These are phyloP conservation scores for Euphorbia corollata DNA, from an alignment of 441 rosid species.

Conservation along the genomic window DNA sequence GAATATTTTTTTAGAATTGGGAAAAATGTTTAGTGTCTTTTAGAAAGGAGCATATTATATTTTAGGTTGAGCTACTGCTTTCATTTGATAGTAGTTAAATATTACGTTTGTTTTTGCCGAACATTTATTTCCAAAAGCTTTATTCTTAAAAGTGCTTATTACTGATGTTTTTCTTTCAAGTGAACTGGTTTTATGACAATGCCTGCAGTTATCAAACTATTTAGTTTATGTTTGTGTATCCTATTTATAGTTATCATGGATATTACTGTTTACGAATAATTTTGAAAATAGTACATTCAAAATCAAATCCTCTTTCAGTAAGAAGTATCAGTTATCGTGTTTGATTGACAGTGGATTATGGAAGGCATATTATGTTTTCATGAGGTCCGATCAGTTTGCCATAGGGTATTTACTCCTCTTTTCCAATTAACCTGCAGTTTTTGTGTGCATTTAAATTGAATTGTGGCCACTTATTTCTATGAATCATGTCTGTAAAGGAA, in stretches of 20 bases:
- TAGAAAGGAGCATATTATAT: background rate
- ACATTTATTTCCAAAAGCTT: background rate
- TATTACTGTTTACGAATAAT: background rate
- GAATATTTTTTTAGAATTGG: no score
- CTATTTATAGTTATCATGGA: background rate
- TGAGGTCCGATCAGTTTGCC: background rate
- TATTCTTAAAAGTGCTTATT: no score
- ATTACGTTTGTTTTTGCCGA: background rate
- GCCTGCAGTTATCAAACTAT: background rate
- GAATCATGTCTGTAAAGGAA: background rate
- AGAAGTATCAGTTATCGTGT: background rate
- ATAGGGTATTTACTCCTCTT: no score
- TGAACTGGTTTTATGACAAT: background rate
- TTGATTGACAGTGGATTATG: background rate
- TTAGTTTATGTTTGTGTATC: background rate
- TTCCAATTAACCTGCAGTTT: background rate
- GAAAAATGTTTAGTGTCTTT: no score
- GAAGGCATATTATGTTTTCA: background rate
- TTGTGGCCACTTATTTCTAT: background rate
- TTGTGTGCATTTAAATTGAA: background rate
- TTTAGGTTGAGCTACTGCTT: background rate
- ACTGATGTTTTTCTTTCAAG: background rate
- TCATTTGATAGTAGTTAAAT: background rate
- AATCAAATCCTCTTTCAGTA: background rate
- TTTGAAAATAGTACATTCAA: background rate